Evolutionary conservation across 1,284 basidiomycete genomes (phyloP), one percentile per base, ranked within the genome.

Genomic region (Trichosporon coremiiforme): DNA sequence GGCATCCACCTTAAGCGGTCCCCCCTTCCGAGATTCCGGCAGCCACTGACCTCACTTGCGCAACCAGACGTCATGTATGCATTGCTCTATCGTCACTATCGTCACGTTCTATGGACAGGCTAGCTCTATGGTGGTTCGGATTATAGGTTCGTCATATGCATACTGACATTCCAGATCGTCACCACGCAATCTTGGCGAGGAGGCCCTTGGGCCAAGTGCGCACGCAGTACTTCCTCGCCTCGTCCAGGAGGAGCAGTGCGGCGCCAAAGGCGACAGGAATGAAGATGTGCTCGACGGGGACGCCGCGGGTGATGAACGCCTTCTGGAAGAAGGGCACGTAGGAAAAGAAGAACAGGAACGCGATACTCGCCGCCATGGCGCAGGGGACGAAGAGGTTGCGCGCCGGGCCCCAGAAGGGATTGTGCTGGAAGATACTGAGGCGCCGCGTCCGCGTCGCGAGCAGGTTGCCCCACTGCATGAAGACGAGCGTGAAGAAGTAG

Each of bases 381-480:
- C 86, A 86, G 67, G 87, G 82, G 57, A 87, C 77, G 71, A 83
- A 86, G 53, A 80, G 77, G 75, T 89, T 85, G 45, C 75, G 65
- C 13, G 71, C 72, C 8, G 69, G 64, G 41, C 77, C 71, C 20
- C 80, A 70, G 65, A 85, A 86, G 1, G 83, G 82, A 71, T 78
- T 79, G 74, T 87, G 84, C 67, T 86, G 84, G 76, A 87, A 81
- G 69, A 88, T 80, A 62, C 85, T 85, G 13, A 87, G 82, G 67
- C 85, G 84, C 66, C 87, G 85, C 0, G 86, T 87, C 20, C 87
- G 85, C 2, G 86, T 86, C 0, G 85, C 77, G 29, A 88, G 82
- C 8, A 87, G 80, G 72, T 87, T 89, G 75, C 85, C 88, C 85
- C 87, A 90, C 83, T 91, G 90, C 86, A 89, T 88, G 70, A 90